Base-by-base conservation (phyloP, 176 grass and related monocot species). In the Musa beccarii region DNA sequence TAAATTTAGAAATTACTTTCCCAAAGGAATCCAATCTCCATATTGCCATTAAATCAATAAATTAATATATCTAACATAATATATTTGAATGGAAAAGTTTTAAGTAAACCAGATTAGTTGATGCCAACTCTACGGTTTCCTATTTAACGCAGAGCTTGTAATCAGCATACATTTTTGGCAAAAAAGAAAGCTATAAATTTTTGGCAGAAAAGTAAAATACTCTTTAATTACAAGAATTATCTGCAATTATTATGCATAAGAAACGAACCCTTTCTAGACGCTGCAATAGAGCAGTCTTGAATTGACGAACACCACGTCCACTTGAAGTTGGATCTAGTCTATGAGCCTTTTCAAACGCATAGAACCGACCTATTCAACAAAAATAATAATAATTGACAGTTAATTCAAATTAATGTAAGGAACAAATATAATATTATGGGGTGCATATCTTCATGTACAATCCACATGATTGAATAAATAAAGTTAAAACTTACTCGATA, bases 261-360 rank as follows among this genome's bases (percentile, higher is more conserved):
- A 23, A 83, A 77, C 76, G 28, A 77, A 98, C 94, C 86, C 84
- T 98, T 87, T 98, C 90, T 72, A 98, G 90, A 10, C 94, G 75
- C 55, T 98, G 94, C 10, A 98, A 66, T 28, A 98, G 94, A 51
- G 88, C 88, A 68, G 94, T 98, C 85, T 98, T 98, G 82, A 98
- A 98, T 56, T 98, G 94, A 9, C 94, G 86, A 59, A 98, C 94
- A 57, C 94, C 94, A 43, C 94, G 88, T 63, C 94, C 94, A 2
- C 84, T 98, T 81, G 94, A 98, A 73, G 84, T 91, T 61, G 94
- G 90, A 83, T 98, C 94, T 63, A 93, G 69, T 74, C 82, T 93
- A 80, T 98, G 94, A 79, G 94, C 94, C 85, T 93, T 93, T 75
- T 98, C 90, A 79, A 98, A 98, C 64, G 94, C 94, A 64, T 93